Conservation (phyloP, 495 filamentous ascomycete species). For the Lepidopterella palustris region DNA sequence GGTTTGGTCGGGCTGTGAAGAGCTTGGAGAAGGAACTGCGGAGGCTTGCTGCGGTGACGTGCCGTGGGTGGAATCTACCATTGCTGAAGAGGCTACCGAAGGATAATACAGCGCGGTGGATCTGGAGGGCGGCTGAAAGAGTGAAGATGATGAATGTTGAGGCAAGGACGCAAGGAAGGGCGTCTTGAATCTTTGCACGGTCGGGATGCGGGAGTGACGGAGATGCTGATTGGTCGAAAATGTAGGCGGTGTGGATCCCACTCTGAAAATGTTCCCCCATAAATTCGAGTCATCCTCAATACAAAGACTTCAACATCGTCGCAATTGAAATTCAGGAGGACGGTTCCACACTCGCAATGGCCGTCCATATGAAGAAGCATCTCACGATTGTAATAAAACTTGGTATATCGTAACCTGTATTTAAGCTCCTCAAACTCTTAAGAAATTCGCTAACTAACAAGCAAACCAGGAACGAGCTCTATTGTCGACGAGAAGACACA, state of each 20-base stretch:
- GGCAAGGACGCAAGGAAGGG: constrained; percentile 1
- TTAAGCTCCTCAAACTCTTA: background rate
- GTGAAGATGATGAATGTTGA: background rate
- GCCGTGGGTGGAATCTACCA: background rate
- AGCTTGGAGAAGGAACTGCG: background rate
- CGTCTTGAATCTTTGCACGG: constrained; percentile 8
- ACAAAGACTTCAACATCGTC: constrained; percentile 5
- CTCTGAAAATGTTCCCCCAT: background rate
- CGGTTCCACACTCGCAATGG: constrained; percentile 34
- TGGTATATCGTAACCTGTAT: constrained; percentile 46
- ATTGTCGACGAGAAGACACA: constrained; percentile 98
- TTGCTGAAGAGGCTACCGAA: background rate
- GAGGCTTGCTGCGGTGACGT: background rate
- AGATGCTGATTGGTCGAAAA: constrained; percentile 6
- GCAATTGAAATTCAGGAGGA: background rate
- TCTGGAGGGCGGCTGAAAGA: background rate
- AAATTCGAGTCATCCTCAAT: constrained; percentile 6
- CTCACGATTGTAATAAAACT: constrained; percentile 89
- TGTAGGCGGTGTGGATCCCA: background rate
- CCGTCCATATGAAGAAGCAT: constrained; percentile 49
- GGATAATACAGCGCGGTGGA: background rate
- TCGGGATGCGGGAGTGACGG: constrained; percentile 1
- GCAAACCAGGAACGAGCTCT: constrained; percentile 75
- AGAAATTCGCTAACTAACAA: constrained; percentile 9
- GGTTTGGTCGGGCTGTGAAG: constrained; percentile 25